These are phyloP conservation scores for Dendrobium nobile DNA, from an alignment of 106 monocot species.

Conservation along the genomic window DNA sequence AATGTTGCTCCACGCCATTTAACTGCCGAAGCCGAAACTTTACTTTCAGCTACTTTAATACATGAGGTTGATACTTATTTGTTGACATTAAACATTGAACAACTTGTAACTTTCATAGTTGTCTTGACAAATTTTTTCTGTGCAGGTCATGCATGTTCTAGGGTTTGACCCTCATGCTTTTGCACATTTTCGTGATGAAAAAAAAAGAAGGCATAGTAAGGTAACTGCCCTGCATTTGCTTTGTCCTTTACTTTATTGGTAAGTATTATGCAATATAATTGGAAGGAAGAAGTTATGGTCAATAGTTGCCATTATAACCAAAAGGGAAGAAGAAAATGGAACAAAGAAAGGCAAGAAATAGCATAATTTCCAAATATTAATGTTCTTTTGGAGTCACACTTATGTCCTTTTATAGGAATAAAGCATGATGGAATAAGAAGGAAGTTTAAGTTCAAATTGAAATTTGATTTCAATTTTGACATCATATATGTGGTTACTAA, in stretches of 20 bases:
- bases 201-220: constrained; percentile 86
- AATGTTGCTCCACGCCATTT: constrained; percentile 99
- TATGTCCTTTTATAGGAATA: neutral
- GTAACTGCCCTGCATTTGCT: constrained; percentile 22
- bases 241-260: neutral
- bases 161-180: constrained; percentile 99
- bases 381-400: no score
- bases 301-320: neutral
- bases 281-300: neutral
- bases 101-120: neutral
- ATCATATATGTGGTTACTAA: neutral
- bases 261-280: neutral
- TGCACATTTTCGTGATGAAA: constrained; percentile 94
- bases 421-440: neutral
- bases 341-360: neutral
- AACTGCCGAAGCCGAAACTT: constrained; percentile 85
- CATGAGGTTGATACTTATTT: constrained; percentile 52
- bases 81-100: neutral
- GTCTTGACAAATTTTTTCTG: constrained; percentile 12
- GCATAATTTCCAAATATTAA: neutral
- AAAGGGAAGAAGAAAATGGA: neutral
- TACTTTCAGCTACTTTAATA: constrained; percentile 95
- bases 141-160: constrained; percentile 99
- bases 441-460: neutral
- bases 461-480: neutral